Evolutionary conservation across 2,329 filamentous ascomycete species (phyloP).

Genomic region (Zymoseptoria passerinii): DNA sequence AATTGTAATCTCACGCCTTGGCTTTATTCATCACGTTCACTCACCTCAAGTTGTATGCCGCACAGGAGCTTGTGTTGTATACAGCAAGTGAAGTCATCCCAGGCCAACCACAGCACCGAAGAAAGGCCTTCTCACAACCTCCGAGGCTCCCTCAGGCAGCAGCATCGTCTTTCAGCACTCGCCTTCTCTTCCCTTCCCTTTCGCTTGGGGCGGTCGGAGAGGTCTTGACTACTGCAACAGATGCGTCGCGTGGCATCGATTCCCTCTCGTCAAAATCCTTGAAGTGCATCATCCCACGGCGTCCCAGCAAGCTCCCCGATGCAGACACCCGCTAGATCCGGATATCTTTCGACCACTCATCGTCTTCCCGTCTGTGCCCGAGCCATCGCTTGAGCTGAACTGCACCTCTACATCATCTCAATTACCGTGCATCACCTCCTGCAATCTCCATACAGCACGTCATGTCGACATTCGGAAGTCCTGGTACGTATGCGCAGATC

Average conservation of each 20-base stretch:
- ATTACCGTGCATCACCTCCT: neutral
- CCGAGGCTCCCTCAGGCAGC: too few relatives aligned
- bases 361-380: neutral
- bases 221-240: neutral
- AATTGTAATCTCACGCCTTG: neutral
- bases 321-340: neutral
- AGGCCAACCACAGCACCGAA: too few relatives aligned
- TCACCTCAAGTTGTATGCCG: neutral
- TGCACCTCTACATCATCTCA: neutral
- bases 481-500: neutral
- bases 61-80: neutral
- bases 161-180: neutral
- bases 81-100: neutral
- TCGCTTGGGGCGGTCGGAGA: neutral
- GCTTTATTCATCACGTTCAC: neutral
- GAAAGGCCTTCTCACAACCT: neutral
- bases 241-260: neutral
- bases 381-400: neutral
- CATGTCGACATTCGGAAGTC: slow-evolving; percentile 54
- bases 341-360: neutral
- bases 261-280: neutral
- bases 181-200: neutral
- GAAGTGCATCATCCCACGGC: neutral
- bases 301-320: neutral
- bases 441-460: neutral